phyloP scores from a whole-genome alignment of 495 filamentous ascomycete genomes.

The Xylaria palmicola region DNA sequence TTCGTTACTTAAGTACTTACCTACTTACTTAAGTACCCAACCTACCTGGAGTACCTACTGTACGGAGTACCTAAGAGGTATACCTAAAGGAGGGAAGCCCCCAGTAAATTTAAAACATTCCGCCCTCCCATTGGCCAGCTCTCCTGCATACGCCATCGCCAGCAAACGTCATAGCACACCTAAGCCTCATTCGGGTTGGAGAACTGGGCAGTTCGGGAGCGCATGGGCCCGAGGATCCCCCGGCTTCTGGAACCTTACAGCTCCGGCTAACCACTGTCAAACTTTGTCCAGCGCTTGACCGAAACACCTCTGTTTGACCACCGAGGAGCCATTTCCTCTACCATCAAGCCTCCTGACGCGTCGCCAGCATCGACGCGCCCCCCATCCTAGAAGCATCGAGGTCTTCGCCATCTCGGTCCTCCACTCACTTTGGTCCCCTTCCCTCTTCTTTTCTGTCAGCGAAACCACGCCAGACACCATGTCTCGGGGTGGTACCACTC shows the following conservation, averaged over 20 bases:
- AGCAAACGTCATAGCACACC: background rate
- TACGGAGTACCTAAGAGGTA: no score
- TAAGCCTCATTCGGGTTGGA: background rate
- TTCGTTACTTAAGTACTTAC: no score
- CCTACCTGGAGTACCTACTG: no score
- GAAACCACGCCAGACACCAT: constrained; percentile 47
- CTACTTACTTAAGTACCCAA: no score
- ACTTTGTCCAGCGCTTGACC: constrained; percentile 16
- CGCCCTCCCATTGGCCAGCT: no score
- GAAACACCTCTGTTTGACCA: constrained; percentile 11
- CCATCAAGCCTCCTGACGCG: constrained; percentile 1
- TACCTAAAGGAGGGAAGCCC: no score
- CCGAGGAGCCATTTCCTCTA: background rate
- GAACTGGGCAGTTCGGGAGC: background rate
- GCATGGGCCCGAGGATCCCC: constrained; percentile 10
- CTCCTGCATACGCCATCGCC: no score
- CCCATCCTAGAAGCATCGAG: constrained; percentile 20
- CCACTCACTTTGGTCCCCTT: constrained; percentile 17
- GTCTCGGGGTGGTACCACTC: constrained; percentile 91
- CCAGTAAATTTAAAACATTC: no score
- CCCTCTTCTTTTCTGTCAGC: constrained; percentile 18
- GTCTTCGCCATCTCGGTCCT: constrained; percentile 18
- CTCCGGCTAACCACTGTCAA: constrained; percentile 11
- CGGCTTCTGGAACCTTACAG: constrained; percentile 8
- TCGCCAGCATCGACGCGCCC: constrained; percentile 12